Percentiles rank a stretch among this genome's conserved stretches.
phyloP scores from a whole-genome alignment of 2,329 filamentous ascomycete genomes.

The Capronia coronata region DNA sequence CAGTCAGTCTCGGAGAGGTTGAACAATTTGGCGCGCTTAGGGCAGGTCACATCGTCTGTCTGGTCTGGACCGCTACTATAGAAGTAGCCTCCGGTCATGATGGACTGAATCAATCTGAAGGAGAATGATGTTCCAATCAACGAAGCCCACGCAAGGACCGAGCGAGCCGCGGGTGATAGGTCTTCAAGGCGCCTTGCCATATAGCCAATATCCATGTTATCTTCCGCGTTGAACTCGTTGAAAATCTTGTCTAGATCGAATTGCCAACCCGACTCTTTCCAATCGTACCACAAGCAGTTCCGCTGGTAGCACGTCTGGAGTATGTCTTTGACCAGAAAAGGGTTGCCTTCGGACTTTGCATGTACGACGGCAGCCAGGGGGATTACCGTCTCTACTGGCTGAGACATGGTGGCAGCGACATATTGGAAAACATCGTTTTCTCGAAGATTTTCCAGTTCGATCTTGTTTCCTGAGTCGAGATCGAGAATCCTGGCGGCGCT shows the following conservation, averaged over 20 bases:
- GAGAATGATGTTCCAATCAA: slow-evolving; percentile 77
- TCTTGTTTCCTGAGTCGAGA: slow-evolving; percentile 55
- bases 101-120: slow-evolving; percentile 68
- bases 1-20: slow-evolving; percentile 61
- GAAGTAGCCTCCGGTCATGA: slow-evolving; percentile 69
- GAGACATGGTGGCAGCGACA: slow-evolving; percentile 72
- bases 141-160: slow-evolving; percentile 79
- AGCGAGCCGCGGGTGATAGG: slow-evolving; percentile 64
- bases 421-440: slow-evolving; percentile 78
- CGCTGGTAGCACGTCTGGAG: slow-evolving; percentile 79
- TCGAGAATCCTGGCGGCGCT: slow-evolving; percentile 40
- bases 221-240: slow-evolving; percentile 74
- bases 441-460: slow-evolving; percentile 64
- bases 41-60: slow-evolving; percentile 33
- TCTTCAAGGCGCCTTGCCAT: slow-evolving; percentile 71
- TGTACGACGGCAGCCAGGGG: slow-evolving; percentile 78
- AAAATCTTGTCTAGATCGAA: slow-evolving; percentile 83
- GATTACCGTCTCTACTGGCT: slow-evolving; percentile 63
- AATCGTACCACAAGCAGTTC: slow-evolving; percentile 86
- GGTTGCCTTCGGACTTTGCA: slow-evolving; percentile 80
- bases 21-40: slow-evolving; percentile 42
- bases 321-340: slow-evolving; percentile 89
- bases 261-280: slow-evolving; percentile 72
- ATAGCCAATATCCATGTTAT: slow-evolving; percentile 75
- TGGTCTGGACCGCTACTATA: slow-evolving; percentile 41